A percentile compares a stretch with the other conserved stretches of the same genome.
Evolutionary conservation across 306 rosid genomes (phyloP).

Genomic region (Medicago arabica): DNA sequence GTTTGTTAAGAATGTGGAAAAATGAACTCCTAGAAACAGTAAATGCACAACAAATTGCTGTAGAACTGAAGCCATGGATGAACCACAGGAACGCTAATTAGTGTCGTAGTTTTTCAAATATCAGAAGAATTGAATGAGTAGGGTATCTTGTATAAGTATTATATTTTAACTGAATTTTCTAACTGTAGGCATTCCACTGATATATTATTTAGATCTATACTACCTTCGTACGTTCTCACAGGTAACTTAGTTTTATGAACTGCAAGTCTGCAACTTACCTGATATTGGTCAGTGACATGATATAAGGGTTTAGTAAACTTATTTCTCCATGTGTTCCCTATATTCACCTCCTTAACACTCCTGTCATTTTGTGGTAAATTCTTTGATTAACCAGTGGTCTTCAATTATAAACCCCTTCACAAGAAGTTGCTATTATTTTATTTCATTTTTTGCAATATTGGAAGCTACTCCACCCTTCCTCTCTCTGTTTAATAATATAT

Average conservation of each 20-base stretch:
- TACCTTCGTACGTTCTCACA: neutral
- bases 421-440: constrained; percentile 23
- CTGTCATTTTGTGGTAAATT: constrained; percentile 23
- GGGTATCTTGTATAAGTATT: neutral
- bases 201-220: constrained; percentile 27
- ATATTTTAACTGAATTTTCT: constrained; percentile 1
- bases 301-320: neutral
- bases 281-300: constrained; percentile 22
- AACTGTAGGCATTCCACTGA: constrained; percentile 22
- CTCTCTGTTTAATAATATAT: constrained; percentile 29
- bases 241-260: neutral
- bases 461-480: constrained; percentile 18
- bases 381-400: constrained; percentile 35
- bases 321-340: constrained; percentile 4
- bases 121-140: neutral
- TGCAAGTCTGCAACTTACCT: constrained; percentile 30
- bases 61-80: neutral
- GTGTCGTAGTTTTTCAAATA: constrained; percentile 7
- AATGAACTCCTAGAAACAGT: constrained; percentile 15
- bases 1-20: constrained; percentile 16
- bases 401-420: constrained; percentile 21
- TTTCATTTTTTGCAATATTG: constrained; percentile 13
- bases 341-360: constrained; percentile 2
- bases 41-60: constrained; percentile 23
- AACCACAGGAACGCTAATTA: constrained; percentile 15